These are phyloP conservation scores for Syncephalis fuscata DNA, from an alignment of 371 early-diverging fungal species.

Conservation along the genomic window DNA sequence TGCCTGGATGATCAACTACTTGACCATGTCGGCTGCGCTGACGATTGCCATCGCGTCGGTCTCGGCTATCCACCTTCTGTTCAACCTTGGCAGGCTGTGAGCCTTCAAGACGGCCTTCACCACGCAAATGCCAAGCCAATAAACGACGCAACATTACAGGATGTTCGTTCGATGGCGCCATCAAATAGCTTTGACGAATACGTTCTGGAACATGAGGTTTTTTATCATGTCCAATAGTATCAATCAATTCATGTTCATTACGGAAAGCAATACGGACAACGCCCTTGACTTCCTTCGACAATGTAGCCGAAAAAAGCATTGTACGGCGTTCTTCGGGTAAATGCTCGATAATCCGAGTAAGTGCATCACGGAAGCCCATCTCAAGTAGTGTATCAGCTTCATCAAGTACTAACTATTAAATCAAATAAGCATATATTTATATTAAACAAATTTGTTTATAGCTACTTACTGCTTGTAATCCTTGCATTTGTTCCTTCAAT, in stretches of 20 bases:
- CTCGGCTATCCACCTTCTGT: too few species aligned
- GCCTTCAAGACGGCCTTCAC: too few species aligned
- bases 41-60: too few species aligned
- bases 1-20: slow-evolving; percentile 26
- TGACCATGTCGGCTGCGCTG: slow-evolving; percentile 21
- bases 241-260: slow-evolving; percentile 52
- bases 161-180: slow-evolving; percentile 43
- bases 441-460: background rate
- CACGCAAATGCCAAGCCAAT: slow-evolving; percentile 12
- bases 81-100: too few species aligned
- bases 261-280: slow-evolving; percentile 59
- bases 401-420: slow-evolving; percentile 74
- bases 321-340: slow-evolving; percentile 85
- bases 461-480: slow-evolving; percentile 26
- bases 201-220: slow-evolving; percentile 58
- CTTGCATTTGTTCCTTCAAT: slow-evolving; percentile 36
- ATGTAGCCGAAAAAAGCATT: slow-evolving; percentile 95
- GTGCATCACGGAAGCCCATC: slow-evolving; percentile 93
- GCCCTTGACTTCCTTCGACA: slow-evolving; percentile 62
- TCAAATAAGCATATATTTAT: slow-evolving; percentile 2
- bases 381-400: slow-evolving; percentile 98
- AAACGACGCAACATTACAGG: slow-evolving; percentile 37
- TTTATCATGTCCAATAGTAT: slow-evolving; percentile 62
- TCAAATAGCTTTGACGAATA: slow-evolving; percentile 56
- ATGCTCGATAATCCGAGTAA: slow-evolving; percentile 58